Percentiles rank a stretch among this genome's conserved stretches.
Evolutionary conservation across 2,329 filamentous ascomycete species (phyloP).

Genomic region (Huntiella moniliformis): DNA sequence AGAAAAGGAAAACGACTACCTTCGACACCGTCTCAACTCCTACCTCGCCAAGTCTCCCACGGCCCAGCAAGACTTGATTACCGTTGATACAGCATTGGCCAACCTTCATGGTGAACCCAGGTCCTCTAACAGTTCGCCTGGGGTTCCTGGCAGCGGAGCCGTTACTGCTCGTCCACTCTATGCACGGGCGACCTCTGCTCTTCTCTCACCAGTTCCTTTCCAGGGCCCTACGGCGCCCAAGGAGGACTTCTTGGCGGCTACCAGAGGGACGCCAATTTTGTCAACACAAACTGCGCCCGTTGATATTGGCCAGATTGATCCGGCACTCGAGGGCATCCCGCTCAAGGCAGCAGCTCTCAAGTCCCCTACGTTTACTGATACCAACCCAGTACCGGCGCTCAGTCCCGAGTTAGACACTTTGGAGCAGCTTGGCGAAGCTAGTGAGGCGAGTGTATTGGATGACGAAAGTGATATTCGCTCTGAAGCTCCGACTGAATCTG

Average conservation of each 20-base stretch:
- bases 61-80: not conserved
- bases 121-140: not conserved
- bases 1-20: not conserved
- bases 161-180: not conserved
- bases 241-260: conserved; percentile 19
- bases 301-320: conserved; percentile 38
- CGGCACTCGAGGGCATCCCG: conserved; percentile 39
- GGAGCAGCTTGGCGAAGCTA: not conserved
- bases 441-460: not conserved
- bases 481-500: conserved; percentile 14
- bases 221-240: conserved; percentile 13
- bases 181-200: not conserved
- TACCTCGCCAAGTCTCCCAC: not conserved
- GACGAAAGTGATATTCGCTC: not conserved
- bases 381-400: conserved; percentile 7
- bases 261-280: not conserved
- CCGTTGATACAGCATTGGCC: not conserved
- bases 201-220: conserved; percentile 3
- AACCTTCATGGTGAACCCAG: not conserved
- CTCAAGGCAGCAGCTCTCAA: conserved; percentile 35
- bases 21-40: not conserved
- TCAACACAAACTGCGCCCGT: conserved; percentile 23
- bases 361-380: conserved; percentile 31
- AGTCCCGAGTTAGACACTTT: not conserved
- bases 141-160: not conserved